phyloP scores from a whole-genome alignment of 1,139 yeast species.

The Yamadazyma kanchanaburiensis region DNA sequence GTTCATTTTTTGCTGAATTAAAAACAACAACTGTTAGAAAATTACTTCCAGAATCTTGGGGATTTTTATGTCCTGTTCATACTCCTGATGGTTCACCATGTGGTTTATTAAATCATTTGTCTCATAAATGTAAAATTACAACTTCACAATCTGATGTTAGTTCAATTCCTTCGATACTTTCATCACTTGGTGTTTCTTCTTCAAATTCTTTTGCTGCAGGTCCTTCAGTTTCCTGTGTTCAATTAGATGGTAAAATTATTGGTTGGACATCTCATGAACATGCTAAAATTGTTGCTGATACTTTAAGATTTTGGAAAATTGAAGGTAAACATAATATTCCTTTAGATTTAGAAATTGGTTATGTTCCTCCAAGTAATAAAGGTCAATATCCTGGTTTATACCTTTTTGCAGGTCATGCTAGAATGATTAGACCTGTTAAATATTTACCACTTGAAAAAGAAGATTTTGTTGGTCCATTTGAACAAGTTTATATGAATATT shows the following conservation, averaged over 20 bases:
- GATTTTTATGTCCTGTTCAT: conserved; percentile 97
- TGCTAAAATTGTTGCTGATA: conserved; percentile 83
- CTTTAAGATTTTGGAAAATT: conserved; percentile 90
- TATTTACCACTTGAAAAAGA: conserved; percentile 79
- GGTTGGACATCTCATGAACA: conserved; percentile 95
- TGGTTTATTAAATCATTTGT: conserved; percentile 94
- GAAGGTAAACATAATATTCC: conserved; percentile 78
- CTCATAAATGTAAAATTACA: conserved; percentile 89
- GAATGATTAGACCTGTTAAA: conserved; percentile 95
- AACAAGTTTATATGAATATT: conserved; percentile 93
- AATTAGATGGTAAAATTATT: conserved; percentile 85
- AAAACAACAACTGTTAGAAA: conserved; percentile 97
- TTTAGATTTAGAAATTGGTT: conserved; percentile 83
- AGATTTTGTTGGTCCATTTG: conserved; percentile 95
- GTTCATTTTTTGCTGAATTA: conserved; percentile 97
- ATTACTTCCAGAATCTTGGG: conserved; percentile 97
- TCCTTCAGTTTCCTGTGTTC: conserved; percentile 83
- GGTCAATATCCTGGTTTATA: conserved; percentile 98
- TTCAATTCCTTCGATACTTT: conserved; percentile 61
- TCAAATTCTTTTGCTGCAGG: conserved; percentile 82
- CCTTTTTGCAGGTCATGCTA: conserved; percentile 84
- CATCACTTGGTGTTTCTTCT: conserved; percentile 78
- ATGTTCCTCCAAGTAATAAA: conserved; percentile 88
- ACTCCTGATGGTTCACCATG: conserved; percentile 99
- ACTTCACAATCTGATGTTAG: conserved; percentile 77